These are phyloP conservation scores for Nakaseomyces glabratus DNA, from an alignment of 1,139 yeast genomes.

Conservation along the genomic window DNA sequence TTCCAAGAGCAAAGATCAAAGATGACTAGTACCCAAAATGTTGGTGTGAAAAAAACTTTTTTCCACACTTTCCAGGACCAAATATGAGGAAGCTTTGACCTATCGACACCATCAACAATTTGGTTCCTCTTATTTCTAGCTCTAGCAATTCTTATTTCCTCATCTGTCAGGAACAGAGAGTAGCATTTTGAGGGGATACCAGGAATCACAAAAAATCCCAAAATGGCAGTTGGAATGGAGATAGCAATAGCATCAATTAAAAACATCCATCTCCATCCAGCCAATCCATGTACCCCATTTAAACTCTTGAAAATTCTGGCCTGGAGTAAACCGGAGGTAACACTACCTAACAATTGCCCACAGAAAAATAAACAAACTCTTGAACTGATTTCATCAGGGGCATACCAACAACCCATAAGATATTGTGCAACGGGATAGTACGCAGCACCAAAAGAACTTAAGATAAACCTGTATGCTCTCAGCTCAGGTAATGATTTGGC, in stretches of 20 bases:
- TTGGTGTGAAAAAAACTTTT: slow-evolving; percentile 25
- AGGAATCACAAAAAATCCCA: slow-evolving; percentile 56
- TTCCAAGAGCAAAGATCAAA: slow-evolving; percentile 33
- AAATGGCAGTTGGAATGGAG: slow-evolving; percentile 45
- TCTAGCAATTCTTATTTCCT: slow-evolving; percentile 56
- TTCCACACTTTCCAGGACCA: slow-evolving; percentile 29
- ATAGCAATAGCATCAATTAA: slow-evolving; percentile 57
- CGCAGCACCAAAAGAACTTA: slow-evolving; percentile 58
- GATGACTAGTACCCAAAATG: slow-evolving; percentile 30
- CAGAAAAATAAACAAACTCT: slow-evolving; percentile 32
- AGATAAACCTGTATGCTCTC: slow-evolving; percentile 50
- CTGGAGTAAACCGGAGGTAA: slow-evolving; percentile 51
- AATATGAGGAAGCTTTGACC: slow-evolving; percentile 19
- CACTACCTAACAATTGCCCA: slow-evolving; percentile 49
- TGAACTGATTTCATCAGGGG: slow-evolving; percentile 45
- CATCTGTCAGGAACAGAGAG: slow-evolving; percentile 46
- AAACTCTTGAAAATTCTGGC: slow-evolving; percentile 45
- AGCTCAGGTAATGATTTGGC: slow-evolving; percentile 41
- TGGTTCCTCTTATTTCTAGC: slow-evolving; percentile 40
- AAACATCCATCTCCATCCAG: slow-evolving; percentile 76
- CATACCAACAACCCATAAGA: slow-evolving; percentile 61
- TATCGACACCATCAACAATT: slow-evolving; percentile 24
- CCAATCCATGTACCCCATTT: slow-evolving; percentile 45
- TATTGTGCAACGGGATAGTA: slow-evolving; percentile 58
- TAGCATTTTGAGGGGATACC: slow-evolving; percentile 53